phyloP scores from a whole-genome alignment of 352 stramenopile species.

The Blastocystis hominis region DNA sequence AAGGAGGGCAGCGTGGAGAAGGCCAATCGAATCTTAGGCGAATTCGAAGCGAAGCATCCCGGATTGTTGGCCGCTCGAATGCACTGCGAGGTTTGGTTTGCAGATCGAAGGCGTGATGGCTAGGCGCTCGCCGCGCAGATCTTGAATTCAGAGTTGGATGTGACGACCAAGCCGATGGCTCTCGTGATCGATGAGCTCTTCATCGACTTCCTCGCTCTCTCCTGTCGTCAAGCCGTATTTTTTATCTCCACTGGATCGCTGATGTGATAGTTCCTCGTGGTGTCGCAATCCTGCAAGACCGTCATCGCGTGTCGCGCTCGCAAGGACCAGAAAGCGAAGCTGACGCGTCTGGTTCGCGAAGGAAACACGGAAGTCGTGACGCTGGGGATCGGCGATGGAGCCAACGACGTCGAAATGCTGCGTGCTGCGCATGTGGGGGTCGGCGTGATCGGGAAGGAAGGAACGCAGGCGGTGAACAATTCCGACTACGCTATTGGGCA shows the following conservation, averaged over 20 bases:
- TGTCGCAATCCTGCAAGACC: conserved; percentile 71
- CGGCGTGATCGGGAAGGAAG: conserved; percentile 93
- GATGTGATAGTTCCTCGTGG: conserved; percentile 68
- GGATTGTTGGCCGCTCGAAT: not conserved
- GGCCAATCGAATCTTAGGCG: not conserved
- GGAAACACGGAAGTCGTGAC: conserved; percentile 50
- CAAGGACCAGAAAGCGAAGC: conserved; percentile 79
- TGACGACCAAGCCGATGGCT: conserved; percentile 33
- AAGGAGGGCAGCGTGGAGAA: not conserved
- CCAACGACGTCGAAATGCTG: conserved; percentile 99
- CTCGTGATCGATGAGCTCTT: conserved; percentile 60
- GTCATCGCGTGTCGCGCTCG: conserved; percentile 80
- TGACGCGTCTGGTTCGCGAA: conserved; percentile 64
- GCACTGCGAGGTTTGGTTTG: not conserved
- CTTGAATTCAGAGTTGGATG: not conserved
- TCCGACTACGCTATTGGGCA: conserved; percentile 94
- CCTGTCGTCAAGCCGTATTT: not conserved
- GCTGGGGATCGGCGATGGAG: conserved; percentile 89
- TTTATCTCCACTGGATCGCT: not conserved
- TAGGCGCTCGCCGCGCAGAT: not conserved
- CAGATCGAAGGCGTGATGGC: not conserved
- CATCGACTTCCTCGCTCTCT: conserved; percentile 45
- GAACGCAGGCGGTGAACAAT: conserved; percentile 91
- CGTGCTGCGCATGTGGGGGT: conserved; percentile 93
- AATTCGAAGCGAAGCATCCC: not conserved